Base-by-base conservation (phyloP, 257 asterid genomes). In the Asclepias syriaca region DNA sequence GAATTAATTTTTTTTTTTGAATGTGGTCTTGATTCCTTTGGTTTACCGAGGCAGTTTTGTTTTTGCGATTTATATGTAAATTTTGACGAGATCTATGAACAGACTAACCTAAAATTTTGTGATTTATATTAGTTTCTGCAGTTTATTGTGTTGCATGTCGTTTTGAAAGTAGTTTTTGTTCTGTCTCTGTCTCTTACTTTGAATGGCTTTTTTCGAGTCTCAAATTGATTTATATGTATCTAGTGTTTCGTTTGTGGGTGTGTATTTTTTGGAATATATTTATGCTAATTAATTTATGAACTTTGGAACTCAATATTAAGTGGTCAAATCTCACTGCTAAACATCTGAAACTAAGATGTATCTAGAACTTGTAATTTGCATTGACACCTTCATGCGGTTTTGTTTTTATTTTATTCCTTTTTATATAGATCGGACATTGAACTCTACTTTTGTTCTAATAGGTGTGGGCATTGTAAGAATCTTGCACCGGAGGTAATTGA, bases 401-500 rank as follows among this genome's bases (percentile, higher is more conserved):
- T 37, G 29, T 66, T 40, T 3, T 40, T 6, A 7, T 43, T 43
- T 6, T 32, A 15, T 24, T 46, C 3, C 0, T 3, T 66, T 40
- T 3, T 27, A 18, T 48, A 19, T 6, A 15, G 10, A 37, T 64
- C 68, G 15, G 24, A 48, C 51, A 16, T 48, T 68, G 8, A 39
- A 68, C 27, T 49, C 14, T 19, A 46, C 46, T 24, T 49, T 27
- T 67, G 14, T 18, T 11, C 5, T n/a, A 8, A 65, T 12, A 75
- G 78, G 74, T 68, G 78, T 49, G 74, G 74, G 46, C 78, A 75
- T 22, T 75, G 78, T 60, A 32, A 68, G 55, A 68, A 19, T 8
- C 74, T 75, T 59, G 74, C 78, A n/a, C 78, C 78, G 5, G 78
- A 75, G 78, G 78, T 75, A 50, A 58, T 65, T 27, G 37, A 37